Percentiles rank a stretch among this genome's conserved stretches.
Evolutionary conservation across 2,329 filamentous ascomycete species (phyloP).

Genomic region (Zopfia rhizophila): DNA sequence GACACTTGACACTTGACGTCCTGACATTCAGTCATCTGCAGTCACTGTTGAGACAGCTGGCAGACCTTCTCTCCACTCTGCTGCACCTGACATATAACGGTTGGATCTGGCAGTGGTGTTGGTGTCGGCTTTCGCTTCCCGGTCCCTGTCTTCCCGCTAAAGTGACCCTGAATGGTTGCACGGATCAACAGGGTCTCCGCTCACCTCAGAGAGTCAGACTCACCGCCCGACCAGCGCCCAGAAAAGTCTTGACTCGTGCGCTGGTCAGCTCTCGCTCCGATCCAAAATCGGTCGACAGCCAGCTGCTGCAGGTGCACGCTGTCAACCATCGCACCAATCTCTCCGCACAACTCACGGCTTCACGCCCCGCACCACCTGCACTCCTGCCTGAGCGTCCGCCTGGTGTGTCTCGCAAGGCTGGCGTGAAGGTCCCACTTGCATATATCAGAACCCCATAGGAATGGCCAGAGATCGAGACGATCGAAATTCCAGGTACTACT

Average conservation of each 20-base stretch:
- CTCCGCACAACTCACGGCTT: conserved; percentile 29
- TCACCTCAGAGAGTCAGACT: conserved; percentile 28
- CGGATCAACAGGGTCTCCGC: conserved; percentile 43
- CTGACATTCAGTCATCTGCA: conserved; percentile 32
- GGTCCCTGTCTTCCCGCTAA: conserved; percentile 33
- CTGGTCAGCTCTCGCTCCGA: conserved; percentile 37
- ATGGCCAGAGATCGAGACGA: conserved; percentile 48
- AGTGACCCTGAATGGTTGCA: conserved; percentile 36
- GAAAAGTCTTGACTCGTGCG: conserved; percentile 36
- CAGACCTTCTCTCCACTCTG: conserved; percentile 35
- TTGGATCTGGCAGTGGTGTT: too few species aligned
- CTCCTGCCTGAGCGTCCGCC: conserved; percentile 43
- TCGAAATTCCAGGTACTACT: conserved; percentile 42
- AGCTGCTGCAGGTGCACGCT: conserved; percentile 41
- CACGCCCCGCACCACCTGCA: conserved; percentile 40
- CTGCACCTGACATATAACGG: conserved; percentile 37
- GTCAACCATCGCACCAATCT: conserved; percentile 39
- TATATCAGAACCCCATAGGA: conserved; percentile 39
- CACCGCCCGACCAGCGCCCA: conserved; percentile 40
- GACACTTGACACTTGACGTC: conserved; percentile 27
- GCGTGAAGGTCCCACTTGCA: conserved; percentile 31
- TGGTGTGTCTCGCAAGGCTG: conserved; percentile 43
- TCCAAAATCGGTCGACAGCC: conserved; percentile 24
- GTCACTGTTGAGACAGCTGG: conserved; percentile 35
- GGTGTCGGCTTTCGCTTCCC: too few species aligned